Percentiles rank a stretch among this genome's conserved stretches.
Evolutionary conservation across 2,329 filamentous ascomycete species (phyloP).

Genomic region (Ophiostoma fasciatum): DNA sequence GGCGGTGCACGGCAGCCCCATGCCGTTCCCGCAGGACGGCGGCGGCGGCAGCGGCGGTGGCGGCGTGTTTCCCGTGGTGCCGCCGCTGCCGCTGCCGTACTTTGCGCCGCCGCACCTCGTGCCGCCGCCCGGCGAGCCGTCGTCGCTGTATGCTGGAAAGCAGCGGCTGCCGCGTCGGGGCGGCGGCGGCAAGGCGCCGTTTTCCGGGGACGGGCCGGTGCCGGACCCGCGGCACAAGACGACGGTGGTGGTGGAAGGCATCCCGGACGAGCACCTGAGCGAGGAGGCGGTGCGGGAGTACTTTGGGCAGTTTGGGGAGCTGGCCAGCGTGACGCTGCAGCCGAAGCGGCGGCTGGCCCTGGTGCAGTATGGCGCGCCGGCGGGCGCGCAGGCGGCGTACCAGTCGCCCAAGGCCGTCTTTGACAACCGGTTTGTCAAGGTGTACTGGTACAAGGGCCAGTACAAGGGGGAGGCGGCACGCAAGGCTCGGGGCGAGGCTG

Average conservation of each 20-base stretch:
- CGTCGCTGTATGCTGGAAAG: too few species aligned
- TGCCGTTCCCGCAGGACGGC: too few species aligned
- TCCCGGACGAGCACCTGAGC: conserved; percentile 54
- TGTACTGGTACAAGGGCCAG: conserved; percentile 52
- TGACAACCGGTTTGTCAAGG: conserved; percentile 73
- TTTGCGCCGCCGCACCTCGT: too few species aligned
- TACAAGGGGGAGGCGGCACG: neutral
- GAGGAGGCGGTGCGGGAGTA: conserved; percentile 52
- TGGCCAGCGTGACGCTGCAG: conserved; percentile 50
- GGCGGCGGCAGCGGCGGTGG: too few species aligned
- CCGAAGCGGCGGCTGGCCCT: conserved; percentile 51
- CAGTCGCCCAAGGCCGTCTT: conserved; percentile 68
- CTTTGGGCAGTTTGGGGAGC: conserved; percentile 57
- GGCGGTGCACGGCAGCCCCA: too few species aligned
- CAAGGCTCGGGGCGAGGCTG: conserved; percentile 20
- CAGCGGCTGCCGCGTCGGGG: conserved; percentile 7
- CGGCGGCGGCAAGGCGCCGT: conserved; percentile 33
- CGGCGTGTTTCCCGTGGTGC: neutral
- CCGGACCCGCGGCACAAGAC: conserved; percentile 48
- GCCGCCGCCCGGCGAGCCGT: too few species aligned
- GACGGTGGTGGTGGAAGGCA: conserved; percentile 62
- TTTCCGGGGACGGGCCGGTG: conserved; percentile 50
- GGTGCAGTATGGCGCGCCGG: conserved; percentile 53
- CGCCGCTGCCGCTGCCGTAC: neutral
- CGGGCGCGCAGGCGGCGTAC: conserved; percentile 54